Base-by-base conservation (phyloP, 257 asterid genomes). In the Nemophila menziesii region DNA sequence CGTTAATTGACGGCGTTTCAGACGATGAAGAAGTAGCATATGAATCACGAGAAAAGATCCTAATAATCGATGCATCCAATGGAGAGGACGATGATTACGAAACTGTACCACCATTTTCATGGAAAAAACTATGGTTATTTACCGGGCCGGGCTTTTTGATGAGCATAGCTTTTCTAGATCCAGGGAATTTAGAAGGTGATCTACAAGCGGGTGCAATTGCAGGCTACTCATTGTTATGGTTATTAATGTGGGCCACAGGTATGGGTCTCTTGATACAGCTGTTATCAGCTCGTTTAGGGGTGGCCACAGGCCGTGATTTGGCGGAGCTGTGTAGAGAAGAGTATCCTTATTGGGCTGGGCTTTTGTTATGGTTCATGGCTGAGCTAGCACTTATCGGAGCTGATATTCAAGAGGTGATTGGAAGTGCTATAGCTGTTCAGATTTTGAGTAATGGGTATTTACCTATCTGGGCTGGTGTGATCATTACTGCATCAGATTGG, bases 181-280 rank as follows among this genome's bases (percentile, higher is more conserved):
- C 97, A 54, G 97, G 97, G 22, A 86, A 86, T 64, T 62, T 86
- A 33, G 96, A 86, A 57, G 96, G 94, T 49, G 96, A 86, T 74
- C 80, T 86, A 15, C 97, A 86, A 59, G 86, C 97, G 5, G 97
- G 97, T 13, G 93, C 97, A 3, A 79, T 86, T 22, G 97, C 97
- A 33, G 97, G 97, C 4, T 82, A 86, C 63, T 86, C 97, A 8
- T 42, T 86, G 40, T 55, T 86, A 14, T 86, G 97, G 97, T 59
- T 86, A 33, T 49, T 86, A 60, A 57, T 86, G 77, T 86, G 94
- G 97, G 92, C 97, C 0, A 82, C 94, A 43, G 75, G 62, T 8
- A 82, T 82, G 97, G 97, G 97, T 1, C 59, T 86, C 24, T 48
- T 82, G 68, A 82, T 86, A 40, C 97, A 86, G 80, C 69, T 86